Base-by-base conservation (phyloP, 2,329 filamentous ascomycete species). In the Ophiostoma piceae region DNA sequence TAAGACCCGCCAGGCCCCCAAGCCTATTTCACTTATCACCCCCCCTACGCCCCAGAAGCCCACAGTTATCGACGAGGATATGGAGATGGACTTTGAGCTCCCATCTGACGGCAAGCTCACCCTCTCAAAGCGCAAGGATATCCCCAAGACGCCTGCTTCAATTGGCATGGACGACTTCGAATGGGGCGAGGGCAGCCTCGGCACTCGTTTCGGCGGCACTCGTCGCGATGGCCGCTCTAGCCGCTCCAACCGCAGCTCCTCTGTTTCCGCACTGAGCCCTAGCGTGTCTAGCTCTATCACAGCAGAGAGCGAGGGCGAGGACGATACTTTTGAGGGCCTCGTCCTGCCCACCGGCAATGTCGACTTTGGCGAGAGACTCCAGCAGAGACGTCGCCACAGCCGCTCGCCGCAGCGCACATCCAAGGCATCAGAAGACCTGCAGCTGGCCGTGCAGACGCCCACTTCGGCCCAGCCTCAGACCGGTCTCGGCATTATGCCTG, bases 271-370 rank as follows among this genome's bases (percentile, higher is more conserved):
- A 37, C 85, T 97, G 78, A 98, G 94, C 77, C 94, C 95, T 16
- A 98, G 94, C 78, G 86, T 96, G 70, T 92, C 93, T 26, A 98
- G 94, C 79, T 95, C 92, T 73, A 88, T 96, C 74, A 97, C 93
- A 1, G 86, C 88, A 11, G 95, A 97, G 81, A 98, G 94, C 76
- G 94, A 97, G 77, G 94, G 94, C 76, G 94, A 97, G 77, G 94
- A 97, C 74, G 94, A 98, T 78, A 90, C 91, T 7, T 86, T 98
- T 71, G 92, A 95, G 72, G 94, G 94, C n/a, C 84, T 99, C 16
- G 83, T 97, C 26, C 83, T 98, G 22, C 95, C 95, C 0, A 85
- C 86, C 69, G 94, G 93, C 0, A 92, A 92, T 26, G 83, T 99
- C 68, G 89, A 97, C 78, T 91, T 98, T 75, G 86, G 87, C 57